Base-by-base conservation (phyloP, 352 stramenopile genomes). In the Phytophthora crassamura region DNA sequence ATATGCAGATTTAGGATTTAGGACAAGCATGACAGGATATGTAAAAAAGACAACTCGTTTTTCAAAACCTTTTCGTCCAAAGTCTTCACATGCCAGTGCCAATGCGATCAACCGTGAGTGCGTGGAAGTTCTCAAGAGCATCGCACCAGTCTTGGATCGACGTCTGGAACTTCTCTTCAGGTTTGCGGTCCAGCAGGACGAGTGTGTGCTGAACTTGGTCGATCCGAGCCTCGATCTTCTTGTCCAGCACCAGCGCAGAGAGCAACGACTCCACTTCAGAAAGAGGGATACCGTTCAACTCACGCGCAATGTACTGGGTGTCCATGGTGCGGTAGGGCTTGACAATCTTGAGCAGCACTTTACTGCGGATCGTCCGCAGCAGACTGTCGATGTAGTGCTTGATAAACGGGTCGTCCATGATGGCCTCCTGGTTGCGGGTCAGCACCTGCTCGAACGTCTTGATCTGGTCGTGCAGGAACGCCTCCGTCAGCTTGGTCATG, bases 391-490 rank as follows among this genome's bases (percentile, higher is more conserved):
- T 91, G 69, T 98, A 96, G 62, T 98, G 86, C 66, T 95, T 91
- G 45, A 99, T 95, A 72, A 98, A 98, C 53, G 96, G 89, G 74
- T 99, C 96, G 22, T 93, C 86, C 89, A 98, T 98, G 58, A 99
- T 95, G 15, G 85, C 75, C 15, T 86, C 75, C 45, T 93, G 71
- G 58, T 98, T 86, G 40, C 88, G 82, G 16, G 77, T 84, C 33
- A 99, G 77, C 25, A 98, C 92, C 33, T 74, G 64, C 73, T 98
- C 95, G 78, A 99, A 99, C 30, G 76, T 88, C 71, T 97, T 88
- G 68, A 99, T 98, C 67, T 98, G 91, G 69, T 98, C 91, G 69
- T 89, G 89, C 52, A 98, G 80, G 72, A 98, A 99, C 7, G 95
- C 94, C 32, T 97, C 84, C 0, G 97, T 97, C 43, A 99, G 80